phyloP scores from a whole-genome alignment of 805 yeast genomes.

The Metschnikowia kofuensis region DNA sequence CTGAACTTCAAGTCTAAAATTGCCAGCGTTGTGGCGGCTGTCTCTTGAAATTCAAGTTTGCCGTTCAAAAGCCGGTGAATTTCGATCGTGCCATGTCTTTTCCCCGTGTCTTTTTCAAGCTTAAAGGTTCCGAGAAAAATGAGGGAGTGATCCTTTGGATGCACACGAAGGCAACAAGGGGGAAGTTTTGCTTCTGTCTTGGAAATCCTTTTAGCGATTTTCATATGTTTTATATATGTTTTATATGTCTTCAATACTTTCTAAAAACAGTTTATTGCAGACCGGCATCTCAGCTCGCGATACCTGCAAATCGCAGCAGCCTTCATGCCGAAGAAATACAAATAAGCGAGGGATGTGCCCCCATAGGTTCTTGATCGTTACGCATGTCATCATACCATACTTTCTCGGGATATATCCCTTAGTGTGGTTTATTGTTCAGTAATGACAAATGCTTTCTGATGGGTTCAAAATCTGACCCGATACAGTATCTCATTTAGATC shows the following conservation, averaged over 20 bases:
- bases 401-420: too few species aligned
- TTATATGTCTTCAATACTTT: not conserved
- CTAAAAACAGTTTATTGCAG: not conserved
- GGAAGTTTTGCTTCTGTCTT: slow-evolving; percentile 55
- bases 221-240: slow-evolving; percentile 1
- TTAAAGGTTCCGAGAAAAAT: slow-evolving; percentile 79
- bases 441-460: too few species aligned
- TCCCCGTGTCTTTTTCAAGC: slow-evolving; percentile 52
- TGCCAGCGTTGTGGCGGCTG: slow-evolving; percentile 51
- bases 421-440: too few species aligned
- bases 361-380: too few species aligned
- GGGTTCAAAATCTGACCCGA: too few species aligned
- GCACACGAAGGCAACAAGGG: slow-evolving; percentile 76
- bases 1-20: slow-evolving; percentile 73
- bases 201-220: slow-evolving; percentile 8
- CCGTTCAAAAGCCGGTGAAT: slow-evolving; percentile 29
- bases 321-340: too few species aligned
- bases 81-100: slow-evolving; percentile 62
- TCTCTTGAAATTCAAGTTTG: slow-evolving; percentile 7
- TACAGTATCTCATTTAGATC: too few species aligned
- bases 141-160: slow-evolving; percentile 45
- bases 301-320: not conserved
- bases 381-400: too few species aligned
- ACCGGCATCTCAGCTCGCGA: not conserved
- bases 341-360: too few species aligned